Evolutionary conservation across 768 basidiomycete genomes (phyloP), one percentile per base, ranked within the genome.

Genomic region (Collybia sordida): DNA sequence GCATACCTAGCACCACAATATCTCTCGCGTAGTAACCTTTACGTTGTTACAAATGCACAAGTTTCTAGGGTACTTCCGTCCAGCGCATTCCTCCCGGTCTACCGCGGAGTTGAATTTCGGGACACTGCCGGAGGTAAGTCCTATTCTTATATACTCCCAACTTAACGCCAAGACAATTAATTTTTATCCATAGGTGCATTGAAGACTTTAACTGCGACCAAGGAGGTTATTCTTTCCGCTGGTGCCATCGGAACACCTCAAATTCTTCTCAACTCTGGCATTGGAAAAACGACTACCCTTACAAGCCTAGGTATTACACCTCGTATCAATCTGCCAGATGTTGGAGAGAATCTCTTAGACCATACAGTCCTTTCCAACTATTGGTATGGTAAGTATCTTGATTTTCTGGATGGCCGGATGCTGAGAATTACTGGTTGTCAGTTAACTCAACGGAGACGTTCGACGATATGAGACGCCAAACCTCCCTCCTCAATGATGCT

Each of bases 301-400:
- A 40, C 48, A 9, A 34, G 49, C 5, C 3, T 66, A 2, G 61
- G 60, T 9, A 46, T 66, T 27, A 18, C 51, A 34, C 49, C 68
- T 8, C 34, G 66, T 8, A 48, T 72, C 3, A 23, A 70, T 49
- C 53, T 68, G 12, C 72, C 71, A 6, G 60, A 61, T 36, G 73
- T 75, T 2, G 73, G 73, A 14, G 60, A 64, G 45, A 71, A 75
- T 46, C 56, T 74, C 1, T 60, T 63, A 12, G 72, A 71, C 48
- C 72, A 74, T 40, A 58, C 68, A 0, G 50, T 64, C 3, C 48
- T 66, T 14, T 48, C 57, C 3, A 55, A 63, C 4, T 25, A 47
- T 18, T 73, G 59, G 57, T 49, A 54, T 6, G 62, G 52, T 53
- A 24, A 8, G 47, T 44, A 9, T 4, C 14, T 27, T 31, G 9